Evolutionary conservation across 768 basidiomycete species (phyloP).

Genomic region (Mycena venus): DNA sequence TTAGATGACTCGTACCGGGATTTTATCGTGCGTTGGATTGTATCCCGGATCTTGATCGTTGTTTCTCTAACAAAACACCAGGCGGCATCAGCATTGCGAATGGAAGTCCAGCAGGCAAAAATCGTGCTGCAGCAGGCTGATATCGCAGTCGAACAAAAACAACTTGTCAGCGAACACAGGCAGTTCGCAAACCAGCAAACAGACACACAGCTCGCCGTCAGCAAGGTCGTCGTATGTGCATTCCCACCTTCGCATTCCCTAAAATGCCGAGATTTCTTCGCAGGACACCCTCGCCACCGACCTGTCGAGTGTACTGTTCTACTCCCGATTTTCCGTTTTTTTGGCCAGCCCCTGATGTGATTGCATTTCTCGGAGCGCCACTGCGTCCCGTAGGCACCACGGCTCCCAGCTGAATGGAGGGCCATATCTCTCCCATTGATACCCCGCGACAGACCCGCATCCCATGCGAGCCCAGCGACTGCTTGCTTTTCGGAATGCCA

Average conservation of each 20-base stretch:
- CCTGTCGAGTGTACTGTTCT: neutral
- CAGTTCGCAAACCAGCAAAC: neutral
- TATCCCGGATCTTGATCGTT: no score
- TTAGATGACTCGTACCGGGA: neutral
- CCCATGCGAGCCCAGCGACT: no score
- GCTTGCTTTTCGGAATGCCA: no score
- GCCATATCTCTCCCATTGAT: no score
- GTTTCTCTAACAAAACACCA: no score
- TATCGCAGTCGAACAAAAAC: no score
- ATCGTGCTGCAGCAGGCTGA: neutral
- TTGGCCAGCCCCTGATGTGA: neutral
- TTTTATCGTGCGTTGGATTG: neutral
- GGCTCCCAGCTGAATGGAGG: no score
- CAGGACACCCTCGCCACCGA: neutral
- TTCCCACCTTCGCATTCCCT: neutral
- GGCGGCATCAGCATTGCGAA: neutral
- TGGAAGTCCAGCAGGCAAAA: neutral
- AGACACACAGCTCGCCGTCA: neutral
- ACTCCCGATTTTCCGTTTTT: neutral
- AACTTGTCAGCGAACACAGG: neutral
- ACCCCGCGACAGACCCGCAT: no score
- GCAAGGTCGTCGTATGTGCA: neutral
- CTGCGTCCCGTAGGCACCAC: no score
- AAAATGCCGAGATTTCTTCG: neutral
- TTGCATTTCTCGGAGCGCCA: no score